phyloP scores from a whole-genome alignment of 768 basidiomycete genomes.

The Rhodotorula diobovata region DNA sequence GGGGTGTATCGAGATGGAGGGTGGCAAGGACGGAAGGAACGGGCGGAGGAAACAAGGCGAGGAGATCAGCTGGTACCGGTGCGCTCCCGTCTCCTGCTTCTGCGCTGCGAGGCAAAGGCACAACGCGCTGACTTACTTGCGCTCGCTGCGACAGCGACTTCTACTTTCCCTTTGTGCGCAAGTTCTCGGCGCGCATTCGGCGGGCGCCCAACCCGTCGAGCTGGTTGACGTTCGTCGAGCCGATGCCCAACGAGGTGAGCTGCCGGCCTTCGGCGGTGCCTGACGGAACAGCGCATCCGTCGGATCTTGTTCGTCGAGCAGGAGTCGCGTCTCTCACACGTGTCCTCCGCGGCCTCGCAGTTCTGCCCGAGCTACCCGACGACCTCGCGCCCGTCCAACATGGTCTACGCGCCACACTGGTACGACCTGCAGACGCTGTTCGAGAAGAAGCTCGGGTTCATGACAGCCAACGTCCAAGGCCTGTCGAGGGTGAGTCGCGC shows the following conservation, averaged over 20 bases:
- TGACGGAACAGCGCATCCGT: no score
- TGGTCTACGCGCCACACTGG: conserved; percentile 75
- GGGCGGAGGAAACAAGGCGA: conserved; percentile 47
- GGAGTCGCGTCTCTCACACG: no score
- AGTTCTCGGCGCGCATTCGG: conserved; percentile 61
- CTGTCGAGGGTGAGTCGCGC: conserved; percentile 63
- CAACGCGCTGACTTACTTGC: background rate
- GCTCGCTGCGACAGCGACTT: conserved; percentile 53
- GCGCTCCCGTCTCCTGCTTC: background rate
- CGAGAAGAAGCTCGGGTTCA: conserved; percentile 70
- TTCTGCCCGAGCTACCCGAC: conserved; percentile 72
- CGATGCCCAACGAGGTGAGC: conserved; percentile 85
- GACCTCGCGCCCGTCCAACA: conserved; percentile 59
- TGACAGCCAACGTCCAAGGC: conserved; percentile 89
- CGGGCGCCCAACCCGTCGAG: conserved; percentile 57
- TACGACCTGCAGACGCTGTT: conserved; percentile 90
- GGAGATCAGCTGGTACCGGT: conserved; percentile 77
- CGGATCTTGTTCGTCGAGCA: no score
- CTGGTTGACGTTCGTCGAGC: conserved; percentile 63
- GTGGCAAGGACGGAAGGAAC: conserved; percentile 1
- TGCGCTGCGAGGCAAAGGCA: no score
- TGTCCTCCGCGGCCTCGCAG: conserved; percentile 48
- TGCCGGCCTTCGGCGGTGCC: no score
- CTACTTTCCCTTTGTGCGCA: conserved; percentile 69
- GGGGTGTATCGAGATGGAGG: conserved; percentile 7